Evolutionary conservation across 192 early-diverging fungal genomes (phyloP), one percentile per base, ranked within the genome.

Genomic region (Coemansia sp.): DNA sequence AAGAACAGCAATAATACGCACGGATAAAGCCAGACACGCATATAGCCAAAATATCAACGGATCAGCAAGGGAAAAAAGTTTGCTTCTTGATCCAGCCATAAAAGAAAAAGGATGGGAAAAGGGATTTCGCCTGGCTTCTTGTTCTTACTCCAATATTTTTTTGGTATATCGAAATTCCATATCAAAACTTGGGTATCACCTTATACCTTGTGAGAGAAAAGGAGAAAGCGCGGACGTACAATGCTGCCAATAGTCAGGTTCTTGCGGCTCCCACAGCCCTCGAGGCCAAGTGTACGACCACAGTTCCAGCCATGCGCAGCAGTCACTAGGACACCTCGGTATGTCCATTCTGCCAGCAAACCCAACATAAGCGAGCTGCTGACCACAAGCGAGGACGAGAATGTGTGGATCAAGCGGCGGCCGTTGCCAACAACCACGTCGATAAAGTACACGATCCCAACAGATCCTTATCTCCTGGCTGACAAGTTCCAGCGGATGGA

Each of bases 341-440:
- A 19, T 2, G 26, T 26, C 51, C 51, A 10, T 26, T 8, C 51
- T 12, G 19, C 51, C 2, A 54, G 26, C 21, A 21, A 26, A 1
- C 51, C 51, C 22, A 22, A 54, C 51, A 21, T 54, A 26, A 54
- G 22, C 51, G 51, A 54, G 22, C 51, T 54, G 51, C 51, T 54
- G 21, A 41, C 36, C 37, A 41, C 32, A 13, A 59, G 16, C 32
- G 57, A 59, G 39, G 63, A 59, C 8, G 59, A 61, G 32, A 41
- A 32, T 9, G 51, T 72, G 41, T 66, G 49, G 63, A 66, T 76
- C 41, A 82, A 82, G 26, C 79, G 71, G 42, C 70, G 65, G 4
- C 61, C 79, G n/a, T 69, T 83, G 16, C 80, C 80, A 9, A 83
- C 65, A 5, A 70, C 66, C 5, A 83, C 76, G 2, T 78, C 75